phyloP scores from a whole-genome alignment of 2,329 filamentous ascomycete species.

The Immersiporthe knoxdaviesiana region DNA sequence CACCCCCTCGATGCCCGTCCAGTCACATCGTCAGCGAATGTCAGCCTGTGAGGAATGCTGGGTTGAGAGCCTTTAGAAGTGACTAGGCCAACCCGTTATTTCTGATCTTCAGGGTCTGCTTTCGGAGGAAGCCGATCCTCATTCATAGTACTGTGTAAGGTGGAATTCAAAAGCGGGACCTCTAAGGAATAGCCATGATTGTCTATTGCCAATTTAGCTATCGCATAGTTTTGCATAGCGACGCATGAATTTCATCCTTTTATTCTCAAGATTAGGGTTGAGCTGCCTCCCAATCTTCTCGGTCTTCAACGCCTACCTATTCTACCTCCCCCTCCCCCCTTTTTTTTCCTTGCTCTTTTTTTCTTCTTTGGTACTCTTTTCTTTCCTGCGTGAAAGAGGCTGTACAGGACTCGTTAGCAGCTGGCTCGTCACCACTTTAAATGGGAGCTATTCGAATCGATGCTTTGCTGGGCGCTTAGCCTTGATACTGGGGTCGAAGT shows the following conservation, averaged over 20 bases:
- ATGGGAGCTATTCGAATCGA: too few relatives aligned
- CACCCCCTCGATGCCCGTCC: slow-evolving; percentile 11
- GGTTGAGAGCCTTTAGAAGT: not conserved
- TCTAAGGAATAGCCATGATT: too few relatives aligned
- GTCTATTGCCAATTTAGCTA: not conserved
- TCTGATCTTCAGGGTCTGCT: not conserved
- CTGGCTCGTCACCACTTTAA: too few relatives aligned
- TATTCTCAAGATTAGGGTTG: not conserved
- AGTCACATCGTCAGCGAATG: slow-evolving; percentile 22
- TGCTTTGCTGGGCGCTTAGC: too few relatives aligned
- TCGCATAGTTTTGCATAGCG: too few relatives aligned
- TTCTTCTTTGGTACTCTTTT: too few relatives aligned
- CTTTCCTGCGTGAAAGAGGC: too few relatives aligned
- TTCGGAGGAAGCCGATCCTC: not conserved
- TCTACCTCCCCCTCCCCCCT: too few relatives aligned
- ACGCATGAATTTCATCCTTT: not conserved
- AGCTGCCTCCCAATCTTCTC: not conserved
- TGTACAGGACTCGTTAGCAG: too few relatives aligned
- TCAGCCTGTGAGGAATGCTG: slow-evolving; percentile 12
- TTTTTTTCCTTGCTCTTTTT: too few relatives aligned
- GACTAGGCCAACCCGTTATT: slow-evolving; percentile 5
- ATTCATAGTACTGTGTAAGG: not conserved
- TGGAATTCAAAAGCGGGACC: not conserved
- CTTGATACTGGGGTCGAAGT: too few relatives aligned
- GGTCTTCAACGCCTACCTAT: too few relatives aligned